phyloP scores from a whole-genome alignment of 164 flowering plant species.

The Chimonanthus praecox region DNA sequence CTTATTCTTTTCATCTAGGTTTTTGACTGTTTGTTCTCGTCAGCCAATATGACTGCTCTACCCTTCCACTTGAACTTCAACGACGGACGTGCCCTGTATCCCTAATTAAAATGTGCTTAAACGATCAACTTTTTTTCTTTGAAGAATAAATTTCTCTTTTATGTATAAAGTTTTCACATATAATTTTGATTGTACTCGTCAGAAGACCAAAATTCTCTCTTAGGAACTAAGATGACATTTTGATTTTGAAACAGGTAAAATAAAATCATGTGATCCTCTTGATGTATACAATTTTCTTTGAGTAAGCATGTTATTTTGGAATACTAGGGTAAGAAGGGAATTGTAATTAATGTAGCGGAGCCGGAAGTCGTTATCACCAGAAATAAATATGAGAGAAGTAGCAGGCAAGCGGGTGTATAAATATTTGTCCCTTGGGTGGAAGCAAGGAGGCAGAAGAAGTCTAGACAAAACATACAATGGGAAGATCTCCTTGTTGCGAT shows the following conservation, averaged over 20 bases:
- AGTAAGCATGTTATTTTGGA: not conserved
- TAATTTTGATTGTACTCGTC: too few species aligned
- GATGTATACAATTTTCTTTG: not conserved
- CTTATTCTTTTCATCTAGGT: not conserved
- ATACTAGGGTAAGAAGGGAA: not conserved
- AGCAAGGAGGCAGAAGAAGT: not conserved
- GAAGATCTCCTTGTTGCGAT: constrained; percentile 59
- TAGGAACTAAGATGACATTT: too few species aligned
- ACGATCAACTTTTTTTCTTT: too few species aligned
- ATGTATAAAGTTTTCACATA: too few species aligned
- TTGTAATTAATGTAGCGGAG: too few species aligned
- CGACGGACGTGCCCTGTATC: too few species aligned
- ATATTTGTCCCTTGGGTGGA: constrained; percentile 9
- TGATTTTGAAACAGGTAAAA: too few species aligned
- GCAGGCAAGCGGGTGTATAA: constrained; percentile 5
- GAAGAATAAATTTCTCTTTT: too few species aligned
- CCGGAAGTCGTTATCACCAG: constrained; percentile 2
- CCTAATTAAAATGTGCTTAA: too few species aligned
- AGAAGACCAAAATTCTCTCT: too few species aligned
- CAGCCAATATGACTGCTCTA: not conserved
- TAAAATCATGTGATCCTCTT: too few species aligned
- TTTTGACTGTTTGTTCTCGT: not conserved
- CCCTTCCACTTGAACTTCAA: not conserved
- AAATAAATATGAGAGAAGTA: not conserved
- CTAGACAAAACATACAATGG: constrained; percentile 22